Evolutionary conservation across 805 yeast species (phyloP), one percentile per base, ranked within the genome.

Genomic region (Teunomyces panamensis): DNA sequence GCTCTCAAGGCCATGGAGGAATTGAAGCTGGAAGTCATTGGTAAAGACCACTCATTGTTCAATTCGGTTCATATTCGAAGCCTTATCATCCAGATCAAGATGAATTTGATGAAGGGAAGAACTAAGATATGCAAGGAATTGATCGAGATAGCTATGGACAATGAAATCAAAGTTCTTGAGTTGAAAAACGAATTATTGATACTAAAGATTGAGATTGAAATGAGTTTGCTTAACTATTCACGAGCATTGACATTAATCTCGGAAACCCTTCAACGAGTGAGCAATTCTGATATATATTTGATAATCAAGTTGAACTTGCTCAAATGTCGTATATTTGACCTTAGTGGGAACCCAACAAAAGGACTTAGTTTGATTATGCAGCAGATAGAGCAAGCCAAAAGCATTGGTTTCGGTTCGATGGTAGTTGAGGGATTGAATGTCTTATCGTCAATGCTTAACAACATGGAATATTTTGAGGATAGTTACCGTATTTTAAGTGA

Each of bases 311-410:
- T 77, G 47, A 78, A 73, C 42, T 54, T 81, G 9, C 55, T 81
- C 44, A 77, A 78, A 54, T 73, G 80, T 37, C 56, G 65, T 10
- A 68, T 80, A 0, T 63, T 81, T 49, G 54, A 74, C 20, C 54
- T 63, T 4, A 60, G 76, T 11, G 75, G 78, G 0, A 63, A 72
- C 4, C 78, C 81, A 10, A 61, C 75, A 8, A 69, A 85, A 48
- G 80, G 79, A 0, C 52, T 84, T 7, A 74, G 85, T 0, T 57
- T 75, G 14, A 56, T 83, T 0, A 58, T 79, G 5, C 79, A 79
- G 50, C 72, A 81, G 44, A 62, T 85, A 1, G 73, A 76, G 42
- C 56, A 71, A 9, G 78, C 86, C 0, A 71, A 73, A 16, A 57
- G 61, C 3, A 68, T 77, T 7, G 80, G 84, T 1, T 70, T 78